Evolutionary conservation across 371 early-diverging fungal species (phyloP).

Genomic region (Mucor mucedo): DNA sequence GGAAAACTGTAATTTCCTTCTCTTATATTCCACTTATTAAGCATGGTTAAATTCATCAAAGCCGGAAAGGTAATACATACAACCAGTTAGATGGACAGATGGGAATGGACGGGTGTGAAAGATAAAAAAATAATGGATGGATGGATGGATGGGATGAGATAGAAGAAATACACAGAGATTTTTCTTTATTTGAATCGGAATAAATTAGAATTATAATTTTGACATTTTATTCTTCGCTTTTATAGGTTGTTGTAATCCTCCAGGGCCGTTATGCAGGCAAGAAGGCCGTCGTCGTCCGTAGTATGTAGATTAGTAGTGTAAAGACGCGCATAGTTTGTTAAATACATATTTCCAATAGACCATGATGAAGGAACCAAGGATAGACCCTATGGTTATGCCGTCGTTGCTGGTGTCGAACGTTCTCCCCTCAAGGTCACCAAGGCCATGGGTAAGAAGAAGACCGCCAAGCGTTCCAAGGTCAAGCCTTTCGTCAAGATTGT

Average conservation of each 20-base stretch:
- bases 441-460: slow-evolving; percentile 92
- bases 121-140: slow-evolving; percentile 24
- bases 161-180: neutral
- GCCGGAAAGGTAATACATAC: slow-evolving; percentile 57
- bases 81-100: slow-evolving; percentile 23
- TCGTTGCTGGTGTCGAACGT: slow-evolving; percentile 96
- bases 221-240: neutral
- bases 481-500: slow-evolving; percentile 98
- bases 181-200: neutral
- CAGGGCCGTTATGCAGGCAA: slow-evolving; percentile 98
- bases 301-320: slow-evolving; percentile 12
- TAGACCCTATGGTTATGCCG: slow-evolving; percentile 95
- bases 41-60: slow-evolving; percentile 81
- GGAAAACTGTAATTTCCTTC: slow-evolving; percentile 25
- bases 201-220: neutral
- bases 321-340: neutral
- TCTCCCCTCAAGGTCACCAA: slow-evolving; percentile 96
- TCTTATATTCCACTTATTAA: slow-evolving; percentile 40
- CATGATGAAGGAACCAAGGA: slow-evolving; percentile 90
- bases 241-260: slow-evolving; percentile 93
- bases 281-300: slow-evolving; percentile 98
- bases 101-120: slow-evolving; percentile 14
- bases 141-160: slow-evolving; percentile 20
- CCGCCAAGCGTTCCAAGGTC: slow-evolving; percentile 93
- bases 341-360: slow-evolving; percentile 24